Base-by-base conservation (phyloP, 2,329 filamentous ascomycete genomes). In the Raffaelea ambrosiae region DNA sequence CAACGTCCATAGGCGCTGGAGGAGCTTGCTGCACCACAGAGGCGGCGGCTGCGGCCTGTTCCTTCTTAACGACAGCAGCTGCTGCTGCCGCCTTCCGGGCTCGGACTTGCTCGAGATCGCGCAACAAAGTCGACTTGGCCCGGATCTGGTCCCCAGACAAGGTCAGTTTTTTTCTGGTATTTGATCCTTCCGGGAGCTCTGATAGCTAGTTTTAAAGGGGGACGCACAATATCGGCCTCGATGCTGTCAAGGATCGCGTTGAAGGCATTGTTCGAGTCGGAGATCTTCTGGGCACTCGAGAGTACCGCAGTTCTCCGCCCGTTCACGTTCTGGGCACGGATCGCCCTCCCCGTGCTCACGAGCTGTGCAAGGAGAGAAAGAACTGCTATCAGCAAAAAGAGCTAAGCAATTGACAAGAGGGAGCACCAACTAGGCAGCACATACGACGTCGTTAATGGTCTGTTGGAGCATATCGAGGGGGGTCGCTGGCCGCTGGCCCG, bases 281-380 rank as follows among this genome's bases (percentile, higher is more conserved):
- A 63, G 47, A 77, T 60, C 55, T 70, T 74, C 40, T 63, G 59
- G 46, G 67, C 66, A 48, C 60, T 57, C 57, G 60, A 36, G 56
- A 58, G 52, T 58, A 58, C 58, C 14, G 57, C 54, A 16, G 65
- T 65, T 49, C 64, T 67, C 38, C 68, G 63, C 14, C 67, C 66
- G 53, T 76, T 71, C 53, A 68, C 71, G 26, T 65, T 63, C 35
- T 70, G 70, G 2, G 70, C 63, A 43, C 68, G 74, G 13, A 81
- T 63, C 18, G 76, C 74, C 58, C 77, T 82, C 16, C 76, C 77
- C 2, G 73, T 76, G 59, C 81, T 73, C 14, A 82, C 67, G 22
- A 81, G 70, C 78, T 82, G 50, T 14, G 36, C 31, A 26, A 38
- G 22, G 11, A 35, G 11, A 31, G 58, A n/a, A n/a, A n/a, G n/a